Percentiles rank a stretch among this genome's conserved stretches.
phyloP scores from a whole-genome alignment of 805 yeast genomes.

The Candida coquimbonensis region DNA sequence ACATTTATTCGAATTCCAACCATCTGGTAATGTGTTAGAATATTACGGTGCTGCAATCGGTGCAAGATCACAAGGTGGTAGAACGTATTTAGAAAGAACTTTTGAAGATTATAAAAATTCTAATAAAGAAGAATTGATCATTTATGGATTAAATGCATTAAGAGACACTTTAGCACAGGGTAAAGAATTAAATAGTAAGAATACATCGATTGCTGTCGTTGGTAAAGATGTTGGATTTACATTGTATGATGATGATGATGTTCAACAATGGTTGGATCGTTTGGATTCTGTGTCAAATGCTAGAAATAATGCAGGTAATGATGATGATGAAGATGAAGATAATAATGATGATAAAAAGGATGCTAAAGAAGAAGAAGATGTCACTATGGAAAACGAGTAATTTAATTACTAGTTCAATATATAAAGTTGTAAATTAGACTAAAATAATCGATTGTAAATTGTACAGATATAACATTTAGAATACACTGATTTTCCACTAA shows the following conservation, averaged over 20 bases:
- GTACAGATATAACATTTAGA: too few species aligned
- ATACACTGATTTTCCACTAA: too few species aligned
- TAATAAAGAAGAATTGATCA: constrained; percentile 65
- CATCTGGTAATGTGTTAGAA: constrained; percentile 90
- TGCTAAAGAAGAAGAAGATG: constrained; percentile 17
- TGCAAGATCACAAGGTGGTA: constrained; percentile 97
- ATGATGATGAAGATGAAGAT: constrained; percentile 19
- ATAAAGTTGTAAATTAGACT: too few species aligned
- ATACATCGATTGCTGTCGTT: constrained; percentile 90
- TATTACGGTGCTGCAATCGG: constrained; percentile 94
- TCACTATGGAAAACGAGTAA: constrained; percentile 29
- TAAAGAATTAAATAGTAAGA: constrained; percentile 75
- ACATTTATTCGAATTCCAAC: constrained; percentile 90
- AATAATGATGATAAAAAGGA: constrained; percentile 11
- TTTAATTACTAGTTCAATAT: neutral
- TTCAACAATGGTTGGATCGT: constrained; percentile 73
- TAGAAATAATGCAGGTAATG: constrained; percentile 28
- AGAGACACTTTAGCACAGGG: constrained; percentile 94
- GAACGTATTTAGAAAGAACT: constrained; percentile 89
- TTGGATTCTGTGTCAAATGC: constrained; percentile 60
- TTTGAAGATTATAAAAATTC: constrained; percentile 58
- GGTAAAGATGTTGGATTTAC: constrained; percentile 73
- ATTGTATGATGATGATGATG: constrained; percentile 76
- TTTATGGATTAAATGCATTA: constrained; percentile 82
- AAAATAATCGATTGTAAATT: too few species aligned